Base-by-base conservation (phyloP, 192 early-diverging fungal genomes). In the Rhizophagus prolifer region DNA sequence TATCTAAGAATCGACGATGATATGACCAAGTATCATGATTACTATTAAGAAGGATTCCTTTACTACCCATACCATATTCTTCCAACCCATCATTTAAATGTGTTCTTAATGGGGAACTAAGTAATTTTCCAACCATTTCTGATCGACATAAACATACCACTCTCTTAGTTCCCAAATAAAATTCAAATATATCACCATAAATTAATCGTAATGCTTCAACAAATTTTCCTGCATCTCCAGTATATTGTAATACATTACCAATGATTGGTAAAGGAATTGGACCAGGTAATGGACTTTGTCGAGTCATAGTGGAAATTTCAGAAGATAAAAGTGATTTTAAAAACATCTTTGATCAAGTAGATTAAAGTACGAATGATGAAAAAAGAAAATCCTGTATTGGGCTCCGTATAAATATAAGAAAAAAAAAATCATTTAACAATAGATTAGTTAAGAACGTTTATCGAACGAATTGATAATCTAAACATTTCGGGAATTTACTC, bases 101-200 rank as follows among this genome's bases (percentile, higher is more conserved):
- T 31, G 31, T 36, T n/a, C 71, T 30, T 6, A n/a, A 21, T 4
- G 28, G n/a, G 13, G 71, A 30, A 9, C 1, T 59, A 58, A 73
- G 41, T 2, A 72, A 6, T 12, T 72, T 54, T 58, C 50, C 50
- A 0, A 21, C 54, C 2, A 72, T 6, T 12, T 72, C 21, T 31
- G 28, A 8, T 23, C 36, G 13, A 9, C 28, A 28, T n/a, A 58
- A 21, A 4, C 28, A 26, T n/a, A 72, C 12, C 0, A 19, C 8
- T 23, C 54, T n/a, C 7, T 1, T 10, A 12, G 70, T 16, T 59
- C 70, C 70, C 21, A 34, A 58, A 31, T 72, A 72, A 72, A 72
- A 9, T 59, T 72, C 70, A 36, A 30, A 72, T 4, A 72, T 58
- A 58, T 72, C 70, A 2, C 70, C 70, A 31, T 72, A 72, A 26